phyloP scores from a whole-genome alignment of 331 rosid genomes.

The Erythrophleum ivorense region DNA sequence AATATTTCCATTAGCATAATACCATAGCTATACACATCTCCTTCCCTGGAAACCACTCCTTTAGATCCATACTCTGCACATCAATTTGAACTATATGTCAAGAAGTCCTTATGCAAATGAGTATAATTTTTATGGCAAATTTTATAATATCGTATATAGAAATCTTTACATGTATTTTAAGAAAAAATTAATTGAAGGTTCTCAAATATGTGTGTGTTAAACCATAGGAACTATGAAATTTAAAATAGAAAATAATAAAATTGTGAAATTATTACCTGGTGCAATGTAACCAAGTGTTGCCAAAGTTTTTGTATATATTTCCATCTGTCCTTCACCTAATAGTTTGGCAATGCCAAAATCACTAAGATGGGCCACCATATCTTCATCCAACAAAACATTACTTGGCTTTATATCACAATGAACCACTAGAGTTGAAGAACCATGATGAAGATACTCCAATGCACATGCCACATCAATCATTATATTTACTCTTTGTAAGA shows the following conservation, averaged over 20 bases:
- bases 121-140: not conserved
- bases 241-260: not conserved
- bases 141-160: too few species aligned
- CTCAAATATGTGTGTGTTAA: too few species aligned
- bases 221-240: not conserved
- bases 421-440: too few species aligned
- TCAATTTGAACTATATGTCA: not conserved
- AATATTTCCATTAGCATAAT: slow-evolving; percentile 45
- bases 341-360: too few species aligned
- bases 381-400: too few species aligned
- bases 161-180: too few species aligned
- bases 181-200: not conserved
- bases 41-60: not conserved
- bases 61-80: slow-evolving; percentile 16
- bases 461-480: slow-evolving; percentile 3
- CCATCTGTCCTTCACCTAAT: not conserved
- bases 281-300: slow-evolving; percentile 22
- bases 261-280: not conserved
- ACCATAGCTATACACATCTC: slow-evolving; percentile 48
- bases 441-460: slow-evolving; percentile 4
- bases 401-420: too few species aligned
- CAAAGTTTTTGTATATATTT: not conserved
- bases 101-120: too few species aligned
- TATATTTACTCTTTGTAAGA: slow-evolving; percentile 12
- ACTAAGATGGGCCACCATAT: too few species aligned